Conservation (phyloP, 2,329 filamentous ascomycete genomes). For the Fusarium zealandicum region DNA sequence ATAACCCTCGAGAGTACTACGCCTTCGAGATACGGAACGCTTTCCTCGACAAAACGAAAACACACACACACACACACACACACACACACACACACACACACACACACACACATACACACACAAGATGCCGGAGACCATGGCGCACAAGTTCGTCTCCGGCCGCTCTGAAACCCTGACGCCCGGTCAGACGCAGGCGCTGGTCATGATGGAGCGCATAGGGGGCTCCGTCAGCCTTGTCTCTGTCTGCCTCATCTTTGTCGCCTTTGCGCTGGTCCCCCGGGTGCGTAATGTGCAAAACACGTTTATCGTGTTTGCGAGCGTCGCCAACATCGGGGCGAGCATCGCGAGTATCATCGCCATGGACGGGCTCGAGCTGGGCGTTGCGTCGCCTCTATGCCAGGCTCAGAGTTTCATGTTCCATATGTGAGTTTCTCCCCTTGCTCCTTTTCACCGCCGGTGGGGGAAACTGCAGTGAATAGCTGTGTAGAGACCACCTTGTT, state of each 20-base stretch:
- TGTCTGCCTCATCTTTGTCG: constrained; percentile 60
- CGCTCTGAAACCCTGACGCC: constrained; percentile 44
- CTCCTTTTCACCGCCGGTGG: no score
- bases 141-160: constrained; percentile 22
- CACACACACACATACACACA: no score
- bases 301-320: constrained; percentile 67
- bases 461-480: no score
- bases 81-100: no score
- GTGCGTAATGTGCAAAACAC: constrained; percentile 67
- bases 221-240: constrained; percentile 61
- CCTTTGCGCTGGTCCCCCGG: constrained; percentile 58
- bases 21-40: no score
- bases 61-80: no score
- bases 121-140: constrained; percentile 18
- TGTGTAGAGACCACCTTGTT: not conserved
- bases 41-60: not conserved
- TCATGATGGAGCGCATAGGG: constrained; percentile 60
- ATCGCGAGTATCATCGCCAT: constrained; percentile 75
- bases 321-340: constrained; percentile 66
- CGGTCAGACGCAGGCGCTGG: constrained; percentile 52
- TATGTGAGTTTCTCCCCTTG: constrained; percentile 59
- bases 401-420: constrained; percentile 69
- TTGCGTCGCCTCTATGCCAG: constrained; percentile 65
- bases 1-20: no score
- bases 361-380: constrained; percentile 64